Conservation (phyloP, 441 rosid genomes). For the Corymbia citriodora region DNA sequence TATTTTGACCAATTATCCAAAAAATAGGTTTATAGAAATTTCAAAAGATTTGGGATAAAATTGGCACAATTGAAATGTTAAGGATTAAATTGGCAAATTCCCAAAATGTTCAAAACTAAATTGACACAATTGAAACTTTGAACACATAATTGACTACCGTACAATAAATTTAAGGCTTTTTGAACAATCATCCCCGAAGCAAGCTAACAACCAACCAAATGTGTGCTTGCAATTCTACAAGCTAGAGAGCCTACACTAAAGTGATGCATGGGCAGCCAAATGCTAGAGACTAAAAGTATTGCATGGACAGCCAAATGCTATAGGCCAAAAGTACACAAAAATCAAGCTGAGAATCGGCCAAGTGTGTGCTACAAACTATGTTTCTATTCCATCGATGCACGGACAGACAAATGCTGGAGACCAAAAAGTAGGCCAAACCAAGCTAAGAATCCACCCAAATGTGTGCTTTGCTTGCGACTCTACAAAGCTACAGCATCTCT, state of each 20-base stretch:
- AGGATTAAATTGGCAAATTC: no score
- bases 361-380: background rate
- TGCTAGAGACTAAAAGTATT: background rate
- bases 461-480: background rate
- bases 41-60: background rate
- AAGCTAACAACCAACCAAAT: background rate
- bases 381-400: background rate
- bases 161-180: background rate
- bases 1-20: no score
- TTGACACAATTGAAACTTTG: no score
- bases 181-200: background rate
- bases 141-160: fast-evolving
- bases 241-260: background rate
- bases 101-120: no score
- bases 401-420: background rate
- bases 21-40: background rate
- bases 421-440: background rate
- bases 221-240: background rate
- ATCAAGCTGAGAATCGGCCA: background rate
- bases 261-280: background rate
- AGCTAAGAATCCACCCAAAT: background rate
- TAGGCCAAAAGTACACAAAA: background rate
- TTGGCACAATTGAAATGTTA: no score
- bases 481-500: background rate
- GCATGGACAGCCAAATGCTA: background rate